Conservation (phyloP, 148 eudicot genomes). For the Arctostaphylos glauca region DNA sequence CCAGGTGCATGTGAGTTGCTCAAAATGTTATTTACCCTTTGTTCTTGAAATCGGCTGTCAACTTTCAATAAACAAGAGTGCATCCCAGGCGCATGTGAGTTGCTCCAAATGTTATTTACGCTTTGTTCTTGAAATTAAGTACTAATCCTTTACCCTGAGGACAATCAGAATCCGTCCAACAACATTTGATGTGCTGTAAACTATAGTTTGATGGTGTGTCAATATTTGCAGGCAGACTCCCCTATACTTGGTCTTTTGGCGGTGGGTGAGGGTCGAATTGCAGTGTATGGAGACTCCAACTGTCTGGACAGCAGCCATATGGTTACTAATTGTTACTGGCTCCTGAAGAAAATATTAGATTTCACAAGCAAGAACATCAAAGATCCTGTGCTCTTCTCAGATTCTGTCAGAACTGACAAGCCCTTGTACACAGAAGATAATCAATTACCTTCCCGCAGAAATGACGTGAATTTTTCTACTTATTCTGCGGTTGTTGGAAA, state of each 20-base stretch:
- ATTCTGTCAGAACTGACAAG: conserved; percentile 53
- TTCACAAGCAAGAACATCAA: conserved; percentile 63
- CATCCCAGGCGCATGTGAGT: not conserved
- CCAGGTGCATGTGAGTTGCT: not conserved
- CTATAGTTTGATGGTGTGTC: not conserved
- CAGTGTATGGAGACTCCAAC: conserved; percentile 93
- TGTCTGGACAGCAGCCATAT: conserved; percentile 99
- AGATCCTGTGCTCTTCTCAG: conserved; percentile 77
- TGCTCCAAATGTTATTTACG: not conserved
- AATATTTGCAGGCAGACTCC: conserved; percentile 47
- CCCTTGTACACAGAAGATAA: conserved; percentile 57
- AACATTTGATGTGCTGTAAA: conserved; percentile 2
- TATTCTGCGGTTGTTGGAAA: conserved; percentile 80
- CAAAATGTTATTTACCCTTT: not conserved
- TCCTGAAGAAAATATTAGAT: conserved; percentile 73
- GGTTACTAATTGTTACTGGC: conserved; percentile 96
- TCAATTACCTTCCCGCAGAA: conserved; percentile 83
- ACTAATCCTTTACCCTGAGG: not conserved
- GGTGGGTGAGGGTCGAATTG: conserved; percentile 69
- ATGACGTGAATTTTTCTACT: conserved; percentile 81
- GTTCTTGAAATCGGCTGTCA: not conserved
- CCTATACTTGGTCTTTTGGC: conserved; percentile 29
- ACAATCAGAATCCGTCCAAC: not conserved
- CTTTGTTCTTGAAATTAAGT: not conserved
- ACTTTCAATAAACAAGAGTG: not conserved